phyloP scores from a whole-genome alignment of 805 yeast species.

The Blastobotrys muscicola region DNA sequence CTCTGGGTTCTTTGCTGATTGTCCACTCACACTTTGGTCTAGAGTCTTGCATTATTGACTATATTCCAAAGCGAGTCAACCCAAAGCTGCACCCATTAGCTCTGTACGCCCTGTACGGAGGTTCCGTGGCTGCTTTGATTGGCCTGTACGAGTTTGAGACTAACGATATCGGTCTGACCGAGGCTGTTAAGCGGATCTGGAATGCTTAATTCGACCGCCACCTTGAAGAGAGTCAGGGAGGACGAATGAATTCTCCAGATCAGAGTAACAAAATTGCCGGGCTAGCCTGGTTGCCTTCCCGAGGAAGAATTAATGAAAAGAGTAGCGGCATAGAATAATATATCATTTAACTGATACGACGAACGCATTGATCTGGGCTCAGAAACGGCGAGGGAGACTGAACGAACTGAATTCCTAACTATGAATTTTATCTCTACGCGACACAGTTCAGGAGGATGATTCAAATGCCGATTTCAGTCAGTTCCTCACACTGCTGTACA shows the following conservation, averaged over 20 bases:
- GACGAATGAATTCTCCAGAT: not conserved
- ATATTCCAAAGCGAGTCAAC: constrained; percentile 78
- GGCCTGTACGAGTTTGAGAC: constrained; percentile 76
- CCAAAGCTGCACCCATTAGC: constrained; percentile 69
- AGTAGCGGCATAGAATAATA: not conserved
- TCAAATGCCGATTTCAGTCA: too few relatives aligned
- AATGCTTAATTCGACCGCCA: constrained; percentile 30
- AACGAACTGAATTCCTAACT: too few relatives aligned
- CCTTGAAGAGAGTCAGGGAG: not conserved
- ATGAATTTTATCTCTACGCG: too few relatives aligned
- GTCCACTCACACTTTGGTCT: constrained; percentile 81
- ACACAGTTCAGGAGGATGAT: too few relatives aligned
- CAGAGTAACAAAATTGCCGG: not conserved
- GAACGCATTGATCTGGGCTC: too few relatives aligned
- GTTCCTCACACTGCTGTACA: not conserved
- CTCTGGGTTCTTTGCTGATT: constrained; percentile 54
- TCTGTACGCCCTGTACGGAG: constrained; percentile 56
- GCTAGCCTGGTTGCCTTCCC: not conserved
- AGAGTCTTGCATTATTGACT: constrained; percentile 85
- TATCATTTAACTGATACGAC: too few relatives aligned
- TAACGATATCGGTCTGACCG: constrained; percentile 67
- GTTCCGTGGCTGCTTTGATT: constrained; percentile 58
- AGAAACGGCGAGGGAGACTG: too few relatives aligned
- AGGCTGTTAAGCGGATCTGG: constrained; percentile 59
- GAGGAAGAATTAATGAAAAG: not conserved